Conservation (phyloP, 495 filamentous ascomycete species). For the Penicillium parvum region DNA sequence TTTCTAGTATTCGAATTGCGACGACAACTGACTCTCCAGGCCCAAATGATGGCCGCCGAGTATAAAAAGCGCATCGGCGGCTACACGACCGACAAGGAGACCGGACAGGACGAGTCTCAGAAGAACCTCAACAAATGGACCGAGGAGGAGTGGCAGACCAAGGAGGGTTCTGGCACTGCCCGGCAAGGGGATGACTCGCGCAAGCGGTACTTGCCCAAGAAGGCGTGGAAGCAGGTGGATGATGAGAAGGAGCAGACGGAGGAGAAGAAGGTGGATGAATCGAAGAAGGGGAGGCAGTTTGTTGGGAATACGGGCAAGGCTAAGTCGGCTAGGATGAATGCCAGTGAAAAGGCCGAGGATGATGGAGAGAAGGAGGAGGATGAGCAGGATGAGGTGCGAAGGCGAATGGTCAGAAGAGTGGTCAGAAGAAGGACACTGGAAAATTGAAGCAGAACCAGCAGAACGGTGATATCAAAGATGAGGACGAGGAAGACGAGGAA, state of each 20-base stretch:
- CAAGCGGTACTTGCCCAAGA: conserved; percentile 46
- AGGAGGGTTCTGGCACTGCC: conserved; percentile 44
- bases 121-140: conserved; percentile 43
- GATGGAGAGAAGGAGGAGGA: not conserved
- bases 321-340: conserved; percentile 32
- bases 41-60: conserved; percentile 47
- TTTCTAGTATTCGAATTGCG: not conserved
- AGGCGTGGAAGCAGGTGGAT: conserved; percentile 46
- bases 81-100: conserved; percentile 42
- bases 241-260: conserved; percentile 46
- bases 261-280: conserved; percentile 38
- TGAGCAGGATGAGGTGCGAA: not conserved
- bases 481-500: not conserved
- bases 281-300: conserved; percentile 43
- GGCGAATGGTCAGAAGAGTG: not conserved
- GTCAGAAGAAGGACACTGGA: too few species aligned
- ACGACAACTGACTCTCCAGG: conserved; percentile 17
- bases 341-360: not conserved
- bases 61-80: conserved; percentile 49
- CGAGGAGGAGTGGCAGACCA: conserved; percentile 49
- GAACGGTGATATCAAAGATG: not conserved
- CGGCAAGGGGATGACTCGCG: conserved; percentile 39
- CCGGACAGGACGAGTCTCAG: conserved; percentile 36
- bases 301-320: conserved; percentile 40
- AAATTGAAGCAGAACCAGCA: too few species aligned